phyloP scores from a whole-genome alignment of 306 rosid species.

The Oemleria cerasiformis region DNA sequence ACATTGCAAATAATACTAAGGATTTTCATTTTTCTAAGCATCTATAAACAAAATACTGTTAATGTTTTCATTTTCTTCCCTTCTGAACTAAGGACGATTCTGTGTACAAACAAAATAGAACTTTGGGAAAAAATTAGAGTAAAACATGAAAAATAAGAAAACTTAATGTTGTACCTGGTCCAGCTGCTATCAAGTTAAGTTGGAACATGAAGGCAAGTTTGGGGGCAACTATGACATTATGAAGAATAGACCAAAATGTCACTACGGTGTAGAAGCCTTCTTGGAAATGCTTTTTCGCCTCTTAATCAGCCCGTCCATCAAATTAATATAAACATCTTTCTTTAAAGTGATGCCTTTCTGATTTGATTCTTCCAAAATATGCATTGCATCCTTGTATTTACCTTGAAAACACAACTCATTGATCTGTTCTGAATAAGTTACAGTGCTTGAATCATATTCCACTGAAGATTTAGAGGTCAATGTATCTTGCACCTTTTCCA shows the following conservation, averaged over 20 bases:
- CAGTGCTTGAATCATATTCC: constrained; percentile 41
- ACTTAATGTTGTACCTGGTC: constrained; percentile 10
- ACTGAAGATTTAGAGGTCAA: constrained; percentile 29
- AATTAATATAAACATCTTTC: constrained; percentile 49
- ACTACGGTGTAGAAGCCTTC: constrained; percentile 28
- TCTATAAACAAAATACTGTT: neutral
- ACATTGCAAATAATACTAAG: neutral
- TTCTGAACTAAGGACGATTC: neutral
- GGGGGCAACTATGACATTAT: constrained; percentile 6
- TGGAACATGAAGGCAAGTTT: constrained; percentile 6
- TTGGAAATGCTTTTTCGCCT: constrained; percentile 65
- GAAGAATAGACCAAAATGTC: constrained; percentile 8
- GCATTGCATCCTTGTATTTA: constrained; percentile 80
- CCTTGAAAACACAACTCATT: constrained; percentile 55
- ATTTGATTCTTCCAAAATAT: constrained; percentile 50
- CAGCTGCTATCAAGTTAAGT: neutral
- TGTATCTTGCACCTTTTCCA: constrained; percentile 28
- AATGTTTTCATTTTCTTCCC: neutral
- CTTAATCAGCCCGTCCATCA: constrained; percentile 77
- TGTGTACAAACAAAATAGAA: neutral
- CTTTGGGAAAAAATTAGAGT: neutral
- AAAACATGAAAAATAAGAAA: neutral
- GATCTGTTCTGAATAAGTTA: constrained; percentile 55
- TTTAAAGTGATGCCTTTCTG: constrained; percentile 50
- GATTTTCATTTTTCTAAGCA: neutral